These are phyloP conservation scores for Cokeromyces recurvatus DNA, from an alignment of 371 early-diverging fungal genomes.

Conservation along the genomic window DNA sequence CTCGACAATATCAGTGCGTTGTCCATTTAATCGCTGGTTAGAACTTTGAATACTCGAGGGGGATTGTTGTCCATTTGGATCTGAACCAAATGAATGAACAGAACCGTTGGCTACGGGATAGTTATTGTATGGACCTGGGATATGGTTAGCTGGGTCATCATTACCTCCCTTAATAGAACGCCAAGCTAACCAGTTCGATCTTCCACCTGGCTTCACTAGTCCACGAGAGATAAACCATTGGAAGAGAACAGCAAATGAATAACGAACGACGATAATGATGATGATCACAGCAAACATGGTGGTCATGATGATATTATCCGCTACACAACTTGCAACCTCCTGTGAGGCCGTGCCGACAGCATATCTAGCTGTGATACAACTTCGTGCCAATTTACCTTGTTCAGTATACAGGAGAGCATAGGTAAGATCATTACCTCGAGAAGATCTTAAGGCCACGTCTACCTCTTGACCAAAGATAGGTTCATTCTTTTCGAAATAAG, in stretches of 20 bases:
- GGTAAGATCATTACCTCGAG: slow-evolving; percentile 41
- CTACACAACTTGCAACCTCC: slow-evolving; percentile 48
- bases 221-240: slow-evolving; percentile 48
- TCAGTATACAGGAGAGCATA: slow-evolving; percentile 34
- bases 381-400: slow-evolving; percentile 28
- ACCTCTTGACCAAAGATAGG: slow-evolving; percentile 29
- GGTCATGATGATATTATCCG: slow-evolving; percentile 47
- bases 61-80: slow-evolving; percentile 41
- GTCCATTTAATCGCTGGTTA: slow-evolving; percentile 9
- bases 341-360: slow-evolving; percentile 42
- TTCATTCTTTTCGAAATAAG: slow-evolving; percentile 7
- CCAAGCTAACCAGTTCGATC: slow-evolving; percentile 47
- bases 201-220: slow-evolving; percentile 43
- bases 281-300: slow-evolving; percentile 41
- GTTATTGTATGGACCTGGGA: slow-evolving; percentile 41
- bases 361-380: slow-evolving; percentile 36
- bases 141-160: slow-evolving; percentile 43
- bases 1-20: slow-evolving; percentile 32
- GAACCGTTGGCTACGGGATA: slow-evolving; percentile 22
- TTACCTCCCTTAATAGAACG: slow-evolving; percentile 50
- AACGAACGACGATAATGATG: slow-evolving; percentile 42
- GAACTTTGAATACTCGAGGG: slow-evolving; percentile 11
- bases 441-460: slow-evolving; percentile 18
- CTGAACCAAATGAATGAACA: slow-evolving; percentile 14
- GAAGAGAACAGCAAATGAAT: slow-evolving; percentile 57